Base-by-base conservation (phyloP, 192 early-diverging fungal genomes). In the Coemansia umbellata region DNA sequence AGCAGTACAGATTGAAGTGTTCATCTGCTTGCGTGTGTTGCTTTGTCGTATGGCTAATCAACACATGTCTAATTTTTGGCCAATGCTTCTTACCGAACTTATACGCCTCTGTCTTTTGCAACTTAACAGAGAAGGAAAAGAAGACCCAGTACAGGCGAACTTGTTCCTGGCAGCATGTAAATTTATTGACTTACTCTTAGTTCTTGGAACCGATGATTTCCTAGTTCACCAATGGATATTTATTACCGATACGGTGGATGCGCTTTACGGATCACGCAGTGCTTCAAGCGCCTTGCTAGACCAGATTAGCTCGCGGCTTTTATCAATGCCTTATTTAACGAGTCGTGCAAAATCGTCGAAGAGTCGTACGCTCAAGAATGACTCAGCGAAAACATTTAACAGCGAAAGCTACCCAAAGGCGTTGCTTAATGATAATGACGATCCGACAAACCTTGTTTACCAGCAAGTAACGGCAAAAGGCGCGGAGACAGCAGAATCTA, bases 211-310 rank as follows among this genome's bases (percentile, higher is more conserved):
- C n/a, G 88, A 89, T 27, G 81, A 85, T 27, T 94, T 92, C 51
- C 84, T 92, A 63, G 81, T 91, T 33, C 90, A 92, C 53, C 90
- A 96, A 79, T 96, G 94, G 94, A 91, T 96, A 11, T 96, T 96
- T 55, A 87, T 94, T 42, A 82, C 84, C 2, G 92, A 96, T 43
- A 90, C 89, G 3, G 78, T 89, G 18, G 90, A 91, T 26, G 80
- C 84, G 5, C 69, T 86, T 18, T 76, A 79, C 42, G 66, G 74
- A 14, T 55, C 55, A 21, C 78, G 79, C 36, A 77, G 64, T 26
- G 78, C 69, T 14, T 75, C 84, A 3, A 60, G 63, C 47, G 82
- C 91, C 0, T 56, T 89, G 11, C 71, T 89, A 41, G 88, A 93
- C 22, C 79, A 77, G 42, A 76, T 91, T 10, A 80, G 81, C 43